Conservation (phyloP, 192 early-diverging fungal genomes). For the Linnemannia zychae region DNA sequence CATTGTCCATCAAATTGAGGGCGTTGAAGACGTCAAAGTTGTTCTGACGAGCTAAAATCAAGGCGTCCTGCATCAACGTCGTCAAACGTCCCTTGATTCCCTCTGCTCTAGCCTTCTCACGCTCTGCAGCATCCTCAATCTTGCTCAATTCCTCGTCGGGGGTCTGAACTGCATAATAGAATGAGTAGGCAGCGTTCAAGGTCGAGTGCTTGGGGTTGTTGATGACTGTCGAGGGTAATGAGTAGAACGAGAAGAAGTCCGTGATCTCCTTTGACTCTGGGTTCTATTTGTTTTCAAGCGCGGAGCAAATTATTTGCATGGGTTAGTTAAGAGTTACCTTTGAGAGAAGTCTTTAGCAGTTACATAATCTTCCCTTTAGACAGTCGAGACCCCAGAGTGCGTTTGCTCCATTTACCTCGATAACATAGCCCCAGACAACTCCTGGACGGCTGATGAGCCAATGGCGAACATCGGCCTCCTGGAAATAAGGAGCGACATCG, state of each 20-base stretch:
- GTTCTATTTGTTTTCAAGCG: constrained; percentile 49
- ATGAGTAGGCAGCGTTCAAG: constrained; percentile 94
- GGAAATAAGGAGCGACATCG: constrained; percentile 81
- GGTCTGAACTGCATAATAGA: constrained; percentile 86
- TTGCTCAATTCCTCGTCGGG: constrained; percentile 33
- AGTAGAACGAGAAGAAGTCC: constrained; percentile 96
- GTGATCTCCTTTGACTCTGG: constrained; percentile 75
- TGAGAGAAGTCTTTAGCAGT: no score
- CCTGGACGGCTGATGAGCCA: constrained; percentile 88
- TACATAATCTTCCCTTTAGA: no score
- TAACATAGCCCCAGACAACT: constrained; percentile 97
- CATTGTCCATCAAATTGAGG: constrained; percentile 94
- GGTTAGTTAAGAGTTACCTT: neutral
- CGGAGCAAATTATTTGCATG: neutral
- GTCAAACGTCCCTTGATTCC: constrained; percentile 67
- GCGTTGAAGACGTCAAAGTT: constrained; percentile 97
- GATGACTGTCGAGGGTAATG: constrained; percentile 92
- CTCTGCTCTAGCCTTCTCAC: constrained; percentile 57
- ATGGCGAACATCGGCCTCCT: constrained; percentile 90
- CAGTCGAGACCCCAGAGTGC: no score
- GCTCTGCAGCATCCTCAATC: constrained; percentile 52
- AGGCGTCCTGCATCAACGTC: constrained; percentile 81
- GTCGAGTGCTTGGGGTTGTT: constrained; percentile 77
- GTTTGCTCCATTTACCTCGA: constrained; percentile 67
- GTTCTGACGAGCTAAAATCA: constrained; percentile 78